phyloP scores from a whole-genome alignment of 306 rosid species.

The Betula pendula region DNA sequence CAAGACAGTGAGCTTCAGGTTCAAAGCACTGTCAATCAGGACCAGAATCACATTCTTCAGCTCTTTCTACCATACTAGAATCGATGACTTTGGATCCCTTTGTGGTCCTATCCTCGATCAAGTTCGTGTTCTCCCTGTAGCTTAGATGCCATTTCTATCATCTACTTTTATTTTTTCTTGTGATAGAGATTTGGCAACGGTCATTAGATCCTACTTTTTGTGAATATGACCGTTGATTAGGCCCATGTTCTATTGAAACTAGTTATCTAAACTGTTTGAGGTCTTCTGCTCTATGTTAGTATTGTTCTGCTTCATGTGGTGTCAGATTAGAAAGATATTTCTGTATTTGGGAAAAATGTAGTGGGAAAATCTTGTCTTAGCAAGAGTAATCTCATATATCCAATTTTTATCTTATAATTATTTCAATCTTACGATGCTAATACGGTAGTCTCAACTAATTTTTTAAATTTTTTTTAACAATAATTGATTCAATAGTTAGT shows the following conservation, averaged over 20 bases:
- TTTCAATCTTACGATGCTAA: no score
- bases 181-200: conserved; percentile 30
- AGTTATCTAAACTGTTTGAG: background rate
- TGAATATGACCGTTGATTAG: conserved; percentile 39
- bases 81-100: conserved; percentile 76
- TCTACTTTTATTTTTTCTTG: conserved; percentile 3
- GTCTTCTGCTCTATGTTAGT: background rate
- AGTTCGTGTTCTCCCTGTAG: conserved; percentile 54
- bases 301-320: background rate
- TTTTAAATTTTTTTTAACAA: no score
- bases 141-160: conserved; percentile 23
- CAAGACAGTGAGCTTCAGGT: conserved; percentile 56
- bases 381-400: no score
- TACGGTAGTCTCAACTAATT: no score
- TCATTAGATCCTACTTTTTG: conserved; percentile 30
- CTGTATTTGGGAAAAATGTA: no score
- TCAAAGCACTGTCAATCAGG: conserved; percentile 61
- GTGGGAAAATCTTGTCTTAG: no score
- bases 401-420: no score
- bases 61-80: conserved; percentile 80
- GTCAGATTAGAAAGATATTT: background rate
- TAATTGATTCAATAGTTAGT: no score
- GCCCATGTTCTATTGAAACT: background rate
- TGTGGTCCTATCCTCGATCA: conserved; percentile 90
- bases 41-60: conserved; percentile 92